phyloP scores from a whole-genome alignment of 2,329 filamentous ascomycete genomes.

The Verticillium nubilum region DNA sequence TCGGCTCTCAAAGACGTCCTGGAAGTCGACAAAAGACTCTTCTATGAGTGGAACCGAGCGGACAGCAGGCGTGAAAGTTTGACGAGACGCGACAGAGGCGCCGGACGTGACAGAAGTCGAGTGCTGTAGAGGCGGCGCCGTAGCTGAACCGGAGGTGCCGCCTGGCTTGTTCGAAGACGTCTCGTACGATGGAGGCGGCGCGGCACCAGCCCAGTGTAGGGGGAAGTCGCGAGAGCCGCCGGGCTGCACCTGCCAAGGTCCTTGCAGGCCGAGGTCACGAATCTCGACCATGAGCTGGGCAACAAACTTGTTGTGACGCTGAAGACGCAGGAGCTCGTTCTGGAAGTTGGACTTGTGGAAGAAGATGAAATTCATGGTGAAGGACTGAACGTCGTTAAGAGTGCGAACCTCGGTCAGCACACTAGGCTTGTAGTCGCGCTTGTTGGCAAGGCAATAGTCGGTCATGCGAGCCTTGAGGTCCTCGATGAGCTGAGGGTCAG shows the following conservation, averaged over 20 bases:
- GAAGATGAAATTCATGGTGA: constrained; percentile 88
- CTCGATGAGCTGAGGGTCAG: constrained; percentile 76
- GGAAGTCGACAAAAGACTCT: constrained; percentile 31
- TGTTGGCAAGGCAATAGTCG: constrained; percentile 77
- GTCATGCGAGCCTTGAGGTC: constrained; percentile 72
- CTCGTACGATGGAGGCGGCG: constrained; percentile 28
- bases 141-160: constrained; percentile 5
- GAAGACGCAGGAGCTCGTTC: constrained; percentile 85
- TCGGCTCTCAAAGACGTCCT: constrained; percentile 40
- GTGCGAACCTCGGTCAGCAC: constrained; percentile 80
- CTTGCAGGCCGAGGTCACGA: constrained; percentile 78
- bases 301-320: constrained; percentile 90
- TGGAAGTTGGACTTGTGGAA: constrained; percentile 98
- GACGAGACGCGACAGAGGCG: constrained; percentile 9
- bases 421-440: constrained; percentile 82
- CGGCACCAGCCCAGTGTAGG: constrained; percentile 43
- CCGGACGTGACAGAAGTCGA: constrained; percentile 20
- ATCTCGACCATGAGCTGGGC: constrained; percentile 86
- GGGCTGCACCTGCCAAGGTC: constrained; percentile 55
- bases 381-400: constrained; percentile 76
- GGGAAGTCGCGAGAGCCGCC: constrained; percentile 66
- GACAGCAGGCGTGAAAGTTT: constrained; percentile 8
- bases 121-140: constrained; percentile 13
- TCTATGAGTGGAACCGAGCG: constrained; percentile 20
- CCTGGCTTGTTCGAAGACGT: constrained; percentile 14